These are phyloP conservation scores for Xenosphaeropsis pyriputrescens DNA, from an alignment of 2,329 filamentous ascomycete species.

Conservation along the genomic window DNA sequence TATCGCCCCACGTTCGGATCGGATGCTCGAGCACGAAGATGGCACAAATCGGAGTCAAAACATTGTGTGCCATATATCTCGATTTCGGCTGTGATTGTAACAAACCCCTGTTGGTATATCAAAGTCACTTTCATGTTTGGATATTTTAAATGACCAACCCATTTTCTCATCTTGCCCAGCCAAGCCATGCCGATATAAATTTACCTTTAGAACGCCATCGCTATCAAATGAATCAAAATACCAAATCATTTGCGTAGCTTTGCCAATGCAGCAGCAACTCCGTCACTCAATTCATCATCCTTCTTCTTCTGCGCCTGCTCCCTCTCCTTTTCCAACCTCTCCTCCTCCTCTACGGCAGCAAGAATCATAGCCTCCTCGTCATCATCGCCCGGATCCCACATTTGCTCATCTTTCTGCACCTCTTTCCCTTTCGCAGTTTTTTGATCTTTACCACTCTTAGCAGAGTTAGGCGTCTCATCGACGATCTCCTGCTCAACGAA, in stretches of 20 bases:
- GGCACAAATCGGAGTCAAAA: too few relatives aligned
- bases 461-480: too few relatives aligned
- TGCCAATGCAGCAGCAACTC: constrained; percentile 45
- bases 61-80: too few relatives aligned
- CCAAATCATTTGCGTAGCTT: constrained; percentile 28
- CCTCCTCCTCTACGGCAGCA: background rate
- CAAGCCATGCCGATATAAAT: too few relatives aligned
- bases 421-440: background rate
- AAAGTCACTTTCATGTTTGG: too few relatives aligned
- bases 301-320: constrained; percentile 7
- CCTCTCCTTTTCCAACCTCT: background rate
- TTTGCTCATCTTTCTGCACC: background rate
- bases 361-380: constrained; percentile 1
- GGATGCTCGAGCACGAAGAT: too few relatives aligned
- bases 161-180: too few relatives aligned
- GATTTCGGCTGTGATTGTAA: too few relatives aligned
- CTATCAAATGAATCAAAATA: background rate
- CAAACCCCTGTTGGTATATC: too few relatives aligned
- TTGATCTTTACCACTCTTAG: background rate
- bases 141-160: too few relatives aligned
- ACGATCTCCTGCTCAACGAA: background rate
- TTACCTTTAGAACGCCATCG: background rate
- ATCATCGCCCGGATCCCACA: background rate
- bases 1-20: too few relatives aligned
- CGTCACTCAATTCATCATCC: constrained; percentile 34